These are phyloP conservation scores for Peronospora farinosa DNA, from an alignment of 352 stramenopile species.

Conservation along the genomic window DNA sequence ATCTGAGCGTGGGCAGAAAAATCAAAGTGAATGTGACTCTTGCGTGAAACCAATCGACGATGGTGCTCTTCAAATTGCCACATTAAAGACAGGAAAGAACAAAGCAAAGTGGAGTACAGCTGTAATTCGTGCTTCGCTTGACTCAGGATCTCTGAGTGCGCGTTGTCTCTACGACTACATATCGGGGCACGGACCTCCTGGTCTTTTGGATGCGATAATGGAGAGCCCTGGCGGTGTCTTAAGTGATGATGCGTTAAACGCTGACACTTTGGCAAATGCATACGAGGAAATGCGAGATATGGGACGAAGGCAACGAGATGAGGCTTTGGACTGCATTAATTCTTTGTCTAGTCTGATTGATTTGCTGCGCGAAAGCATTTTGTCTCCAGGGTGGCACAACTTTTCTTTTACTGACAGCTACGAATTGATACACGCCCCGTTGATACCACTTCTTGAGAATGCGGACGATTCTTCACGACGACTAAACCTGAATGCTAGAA, in stretches of 20 bases:
- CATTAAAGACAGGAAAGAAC: conserved; percentile 54
- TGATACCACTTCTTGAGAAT: conserved; percentile 61
- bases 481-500: conserved; percentile 34
- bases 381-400: conserved; percentile 43
- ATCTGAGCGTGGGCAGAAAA: conserved; percentile 23
- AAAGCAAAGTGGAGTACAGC: conserved; percentile 56
- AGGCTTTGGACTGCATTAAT: conserved; percentile 69
- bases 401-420: conserved; percentile 63
- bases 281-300: conserved; percentile 74
- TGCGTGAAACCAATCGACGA: conserved; percentile 56
- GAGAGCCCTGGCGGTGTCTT: conserved; percentile 22
- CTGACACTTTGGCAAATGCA: conserved; percentile 47
- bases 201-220: conserved; percentile 44
- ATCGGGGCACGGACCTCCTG: conserved; percentile 42
- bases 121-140: conserved; percentile 51
- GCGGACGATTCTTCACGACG: conserved; percentile 12
- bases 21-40: conserved; percentile 17
- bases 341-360: conserved; percentile 50
- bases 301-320: conserved; percentile 45
- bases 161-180: conserved; percentile 70
- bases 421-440: conserved; percentile 54
- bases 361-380: conserved; percentile 60
- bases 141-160: conserved; percentile 52
- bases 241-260: conserved; percentile 38
- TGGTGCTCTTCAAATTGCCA: conserved; percentile 49